Conservation (phyloP, 2,329 filamentous ascomycete species). For the Fusarium concolor region DNA sequence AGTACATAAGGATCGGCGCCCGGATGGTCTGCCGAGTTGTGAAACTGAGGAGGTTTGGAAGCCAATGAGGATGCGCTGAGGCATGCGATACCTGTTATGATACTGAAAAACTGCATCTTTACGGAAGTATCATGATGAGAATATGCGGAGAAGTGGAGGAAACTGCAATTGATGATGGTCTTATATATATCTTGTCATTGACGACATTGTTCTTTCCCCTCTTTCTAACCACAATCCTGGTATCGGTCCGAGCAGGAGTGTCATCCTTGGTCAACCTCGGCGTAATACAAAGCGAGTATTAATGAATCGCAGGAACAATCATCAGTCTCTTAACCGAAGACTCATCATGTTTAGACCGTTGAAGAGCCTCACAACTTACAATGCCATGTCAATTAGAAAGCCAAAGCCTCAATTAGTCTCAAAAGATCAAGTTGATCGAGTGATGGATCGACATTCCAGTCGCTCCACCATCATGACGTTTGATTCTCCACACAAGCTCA, state of each 20-base stretch:
- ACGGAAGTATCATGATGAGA: not conserved
- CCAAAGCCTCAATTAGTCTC: not conserved
- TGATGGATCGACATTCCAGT: slow-evolving; percentile 14
- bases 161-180: not conserved
- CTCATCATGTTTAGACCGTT: not conserved
- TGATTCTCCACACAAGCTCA: slow-evolving; percentile 12
- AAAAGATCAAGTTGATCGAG: slow-evolving; percentile 11
- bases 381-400: not conserved
- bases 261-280: slow-evolving; percentile 22
- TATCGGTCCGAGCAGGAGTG: slow-evolving; percentile 28
- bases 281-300: slow-evolving; percentile 3
- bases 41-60: slow-evolving; percentile 46
- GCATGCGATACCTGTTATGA: not conserved
- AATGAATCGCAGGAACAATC: not conserved
- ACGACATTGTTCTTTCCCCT: slow-evolving; percentile 30
- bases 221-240: slow-evolving; percentile 9
- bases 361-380: not conserved
- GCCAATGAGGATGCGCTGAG: slow-evolving; percentile 9
- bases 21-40: slow-evolving; percentile 50
- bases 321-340: not conserved
- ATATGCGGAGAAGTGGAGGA: not conserved
- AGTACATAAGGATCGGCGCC: slow-evolving; percentile 51
- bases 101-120: slow-evolving; percentile 6
- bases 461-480: slow-evolving; percentile 15
- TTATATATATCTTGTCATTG: slow-evolving; percentile 1